These are phyloP conservation scores for Stropharia rugosoannulata DNA, from an alignment of 768 basidiomycete species.

Conservation along the genomic window DNA sequence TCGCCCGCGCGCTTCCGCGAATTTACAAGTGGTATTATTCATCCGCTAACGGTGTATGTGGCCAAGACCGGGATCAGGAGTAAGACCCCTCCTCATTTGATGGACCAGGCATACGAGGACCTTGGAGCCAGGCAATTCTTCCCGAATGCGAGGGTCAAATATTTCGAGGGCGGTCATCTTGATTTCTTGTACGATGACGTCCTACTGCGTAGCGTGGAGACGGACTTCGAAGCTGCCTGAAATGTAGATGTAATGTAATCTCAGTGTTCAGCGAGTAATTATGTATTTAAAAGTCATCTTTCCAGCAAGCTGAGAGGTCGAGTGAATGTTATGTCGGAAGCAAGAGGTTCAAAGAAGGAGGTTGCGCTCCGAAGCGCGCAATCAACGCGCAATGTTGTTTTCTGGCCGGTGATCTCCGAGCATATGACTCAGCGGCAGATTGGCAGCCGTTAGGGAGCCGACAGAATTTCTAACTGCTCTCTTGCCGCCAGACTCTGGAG, in stretches of 20 bases:
- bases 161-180: conserved; percentile 1
- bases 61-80: neutral
- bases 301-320: no score
- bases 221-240: neutral
- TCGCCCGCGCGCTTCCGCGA: neutral
- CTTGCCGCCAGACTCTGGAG: no score
- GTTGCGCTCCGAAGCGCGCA: no score
- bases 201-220: neutral
- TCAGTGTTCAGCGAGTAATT: neutral
- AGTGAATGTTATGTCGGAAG: no score
- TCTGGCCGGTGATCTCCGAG: no score
- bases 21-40: neutral
- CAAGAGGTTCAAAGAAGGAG: no score
- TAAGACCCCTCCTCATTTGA: neutral
- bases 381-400: no score
- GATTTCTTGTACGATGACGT: neutral
- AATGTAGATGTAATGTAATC: neutral
- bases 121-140: neutral
- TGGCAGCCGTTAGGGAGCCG: no score
- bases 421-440: no score
- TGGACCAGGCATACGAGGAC: neutral
- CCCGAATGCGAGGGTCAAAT: neutral
- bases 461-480: no score
- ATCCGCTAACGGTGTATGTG: neutral
- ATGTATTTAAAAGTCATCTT: no score